phyloP scores from a whole-genome alignment of 305 asterid genomes.

The Andrographis paniculata region DNA sequence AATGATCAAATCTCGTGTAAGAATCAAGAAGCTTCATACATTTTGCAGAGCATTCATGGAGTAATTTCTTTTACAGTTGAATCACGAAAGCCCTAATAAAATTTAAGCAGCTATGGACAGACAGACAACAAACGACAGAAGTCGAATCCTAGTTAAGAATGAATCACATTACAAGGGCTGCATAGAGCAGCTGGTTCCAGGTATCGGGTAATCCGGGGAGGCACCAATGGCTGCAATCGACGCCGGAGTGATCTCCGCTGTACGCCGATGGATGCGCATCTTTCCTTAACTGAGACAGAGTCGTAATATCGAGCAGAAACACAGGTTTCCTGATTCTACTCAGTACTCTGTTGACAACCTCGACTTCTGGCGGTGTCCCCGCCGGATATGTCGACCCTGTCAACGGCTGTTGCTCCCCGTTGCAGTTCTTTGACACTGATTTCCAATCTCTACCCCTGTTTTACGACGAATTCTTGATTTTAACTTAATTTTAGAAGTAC shows the following conservation, averaged over 20 bases:
- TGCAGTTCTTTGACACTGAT: conserved; percentile 41
- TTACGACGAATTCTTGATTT: background rate
- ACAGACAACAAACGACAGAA: conserved; percentile 8
- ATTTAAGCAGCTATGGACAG: conserved; percentile 17
- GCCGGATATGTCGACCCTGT: conserved; percentile 53
- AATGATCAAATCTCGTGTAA: too few relatives aligned
- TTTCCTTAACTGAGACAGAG: conserved; percentile 57
- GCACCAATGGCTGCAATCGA: conserved; percentile 81
- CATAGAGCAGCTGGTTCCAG: conserved; percentile 66
- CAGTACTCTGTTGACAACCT: conserved; percentile 41
- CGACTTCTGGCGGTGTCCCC: conserved; percentile 40
- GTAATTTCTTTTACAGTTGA: background rate
- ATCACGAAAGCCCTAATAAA: background rate
- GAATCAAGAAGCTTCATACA: too few relatives aligned
- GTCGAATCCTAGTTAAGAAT: background rate
- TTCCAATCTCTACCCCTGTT: conserved; percentile 57
- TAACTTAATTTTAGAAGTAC: background rate
- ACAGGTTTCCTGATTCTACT: conserved; percentile 37
- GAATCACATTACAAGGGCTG: conserved; percentile 47
- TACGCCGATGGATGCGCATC: conserved; percentile 71
- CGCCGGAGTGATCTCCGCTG: conserved; percentile 40
- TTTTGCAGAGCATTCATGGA: background rate
- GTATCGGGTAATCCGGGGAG: conserved; percentile 77
- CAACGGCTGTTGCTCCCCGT: conserved; percentile 48
- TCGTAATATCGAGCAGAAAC: conserved; percentile 48